Conservation (phyloP, 257 asterid species). For the Dorcoceras hygrometricum region DNA sequence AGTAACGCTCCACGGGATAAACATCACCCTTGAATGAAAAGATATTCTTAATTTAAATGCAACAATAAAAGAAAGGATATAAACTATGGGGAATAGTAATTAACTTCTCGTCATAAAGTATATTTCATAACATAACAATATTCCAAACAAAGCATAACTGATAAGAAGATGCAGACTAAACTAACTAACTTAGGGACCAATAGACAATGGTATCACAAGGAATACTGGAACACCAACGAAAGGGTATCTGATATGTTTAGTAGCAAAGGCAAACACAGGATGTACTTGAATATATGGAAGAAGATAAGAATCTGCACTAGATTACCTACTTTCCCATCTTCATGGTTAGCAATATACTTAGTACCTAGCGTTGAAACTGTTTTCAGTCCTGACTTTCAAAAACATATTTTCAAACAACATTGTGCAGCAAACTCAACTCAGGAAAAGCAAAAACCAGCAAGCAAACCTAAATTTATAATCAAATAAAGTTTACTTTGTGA, state of each 20-base stretch:
- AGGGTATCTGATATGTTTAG: background rate
- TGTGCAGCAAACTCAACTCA: background rate
- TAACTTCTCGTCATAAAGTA: background rate
- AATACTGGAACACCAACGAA: background rate
- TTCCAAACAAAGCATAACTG: background rate
- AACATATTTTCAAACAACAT: background rate
- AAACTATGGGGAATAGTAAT: background rate
- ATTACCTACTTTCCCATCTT: background rate
- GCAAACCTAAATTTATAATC: background rate
- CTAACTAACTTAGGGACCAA: conserved; percentile 7
- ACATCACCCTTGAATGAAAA: conserved; percentile 72
- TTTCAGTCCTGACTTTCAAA: background rate
- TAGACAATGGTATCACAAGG: background rate
- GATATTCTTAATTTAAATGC: conserved; percentile 17
- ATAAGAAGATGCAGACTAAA: background rate
- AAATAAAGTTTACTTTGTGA: background rate
- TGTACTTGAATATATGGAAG: background rate
- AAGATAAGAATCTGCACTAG: background rate
- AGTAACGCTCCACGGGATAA: conserved; percentile 77
- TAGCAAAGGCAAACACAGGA: background rate
- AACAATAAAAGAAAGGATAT: conserved; percentile 8
- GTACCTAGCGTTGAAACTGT: background rate
- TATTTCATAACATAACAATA: background rate
- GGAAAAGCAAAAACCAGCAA: background rate
- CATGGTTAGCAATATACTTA: too few relatives aligned